Percentiles rank a stretch among this genome's conserved stretches.
Conservation (phyloP, 2,329 filamentous ascomycete species). For the Penicillium sp. region DNA sequence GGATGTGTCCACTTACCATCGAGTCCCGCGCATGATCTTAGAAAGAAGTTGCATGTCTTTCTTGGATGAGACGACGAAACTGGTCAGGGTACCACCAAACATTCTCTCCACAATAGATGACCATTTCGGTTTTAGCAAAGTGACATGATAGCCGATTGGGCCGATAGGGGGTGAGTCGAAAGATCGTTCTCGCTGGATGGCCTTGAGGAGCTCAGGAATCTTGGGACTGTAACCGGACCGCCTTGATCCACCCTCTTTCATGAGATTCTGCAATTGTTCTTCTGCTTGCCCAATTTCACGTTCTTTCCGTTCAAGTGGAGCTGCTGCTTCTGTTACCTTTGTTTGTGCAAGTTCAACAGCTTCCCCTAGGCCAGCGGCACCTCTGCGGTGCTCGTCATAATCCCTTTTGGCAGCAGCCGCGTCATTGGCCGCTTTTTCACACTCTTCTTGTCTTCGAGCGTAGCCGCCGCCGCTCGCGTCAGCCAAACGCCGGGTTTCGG, state of each 20-base stretch:
- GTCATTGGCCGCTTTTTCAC: conserved; percentile 56
- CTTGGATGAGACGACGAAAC: conserved; percentile 77
- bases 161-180: conserved; percentile 75
- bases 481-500: conserved; percentile 56
- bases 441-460: conserved; percentile 56
- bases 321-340: conserved; percentile 23
- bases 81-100: conserved; percentile 65
- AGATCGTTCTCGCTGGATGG: conserved; percentile 64
- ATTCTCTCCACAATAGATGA: conserved; percentile 73
- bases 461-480: conserved; percentile 68
- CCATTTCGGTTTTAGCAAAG: conserved; percentile 76
- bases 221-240: conserved; percentile 62
- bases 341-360: conserved; percentile 36
- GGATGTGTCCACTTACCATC: conserved; percentile 44
- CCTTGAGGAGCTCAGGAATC: conserved; percentile 61
- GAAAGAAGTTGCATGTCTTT: conserved; percentile 68
- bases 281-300: conserved; percentile 55
- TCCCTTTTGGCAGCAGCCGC: conserved; percentile 45
- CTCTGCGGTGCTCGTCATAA: conserved; percentile 43
- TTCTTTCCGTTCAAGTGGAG: conserved; percentile 44
- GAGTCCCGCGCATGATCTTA: conserved; percentile 58
- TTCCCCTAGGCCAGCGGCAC: conserved; percentile 34
- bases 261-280: conserved; percentile 50
- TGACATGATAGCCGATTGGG: conserved; percentile 74
- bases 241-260: conserved; percentile 56